Evolutionary conservation across 441 rosid genomes (phyloP), one percentile per base, ranked within the genome.

Genomic region (Gossypium davidsonii): DNA sequence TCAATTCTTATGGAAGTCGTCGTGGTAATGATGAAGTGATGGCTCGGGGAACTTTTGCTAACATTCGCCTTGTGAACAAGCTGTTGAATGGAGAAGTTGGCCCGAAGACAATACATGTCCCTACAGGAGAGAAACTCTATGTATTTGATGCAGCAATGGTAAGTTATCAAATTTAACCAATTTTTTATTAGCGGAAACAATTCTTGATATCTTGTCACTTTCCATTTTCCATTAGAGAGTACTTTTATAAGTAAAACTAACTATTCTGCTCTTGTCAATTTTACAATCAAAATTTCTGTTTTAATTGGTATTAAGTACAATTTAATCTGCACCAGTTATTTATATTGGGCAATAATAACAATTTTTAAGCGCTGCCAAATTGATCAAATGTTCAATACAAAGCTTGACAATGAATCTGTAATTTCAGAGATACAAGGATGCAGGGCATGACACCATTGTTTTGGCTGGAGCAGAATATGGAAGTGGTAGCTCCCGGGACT

Each of bases 41-140:
- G 99, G 97, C 97, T 12, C 87, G 98, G 83, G 99, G 99, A 69
- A 96, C 98, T 75, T 96, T 96, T 78, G 98, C 99, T 66, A 95
- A 93, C 73, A 95, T 95, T 67, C 94, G 98, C 73, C 65, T 95
- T 42, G 99, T 95, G 37, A 95, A 95, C 90, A 95, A 93, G 84
- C 94, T 95, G 74, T 75, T 91, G 84, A 89, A 91, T 61, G 98
- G 98, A 10, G 99, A 95, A 75, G 99, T 91, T 55, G 97, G 97
- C 46, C 92, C 98, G 4, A 91, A 90, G 85, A 96, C 99, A 0
- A 46, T 95, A 70, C 99, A 96, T 72, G 81, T 96, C 76, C 99
- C 99, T 37, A 85, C 93, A 1, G 97, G 97, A 75, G 98, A 96
- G 92, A 96, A 93, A 79, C 97, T 89, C 20, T 89, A 74, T 18